Evolutionary conservation across 768 basidiomycete genomes (phyloP).

Genomic region (Lepiota subincarnata): DNA sequence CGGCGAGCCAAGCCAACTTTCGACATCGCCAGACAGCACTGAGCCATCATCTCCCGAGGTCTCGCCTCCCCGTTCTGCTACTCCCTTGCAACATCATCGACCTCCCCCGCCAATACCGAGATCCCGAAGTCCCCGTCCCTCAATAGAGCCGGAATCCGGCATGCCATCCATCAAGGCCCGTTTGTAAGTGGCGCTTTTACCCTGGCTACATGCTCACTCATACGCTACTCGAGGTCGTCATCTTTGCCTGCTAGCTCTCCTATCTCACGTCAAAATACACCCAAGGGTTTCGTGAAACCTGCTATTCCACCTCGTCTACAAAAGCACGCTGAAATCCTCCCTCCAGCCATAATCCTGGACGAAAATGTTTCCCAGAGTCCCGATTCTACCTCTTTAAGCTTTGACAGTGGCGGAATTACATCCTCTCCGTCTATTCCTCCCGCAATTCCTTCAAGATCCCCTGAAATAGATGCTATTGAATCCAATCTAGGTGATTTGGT

Average conservation of each 20-base stretch:
- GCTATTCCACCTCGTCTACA: slow-evolving; percentile 20
- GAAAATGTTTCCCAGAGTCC: slow-evolving; percentile 8
- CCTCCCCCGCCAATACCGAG: slow-evolving; percentile 1
- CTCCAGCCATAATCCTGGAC: slow-evolving; percentile 16
- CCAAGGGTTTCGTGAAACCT: slow-evolving; percentile 19
- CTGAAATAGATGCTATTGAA: not conserved
- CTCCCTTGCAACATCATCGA: slow-evolving; percentile 6
- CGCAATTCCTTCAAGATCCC: slow-evolving; percentile 19
- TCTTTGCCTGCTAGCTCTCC: not conserved
- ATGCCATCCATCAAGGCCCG: not conserved
- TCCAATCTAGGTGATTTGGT: not conserved
- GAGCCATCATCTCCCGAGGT: not conserved
- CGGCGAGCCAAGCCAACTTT: not conserved
- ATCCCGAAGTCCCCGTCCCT: slow-evolving; percentile 5
- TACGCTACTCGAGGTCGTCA: not conserved
- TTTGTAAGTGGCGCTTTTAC: not conserved
- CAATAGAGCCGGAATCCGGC: not conserved
- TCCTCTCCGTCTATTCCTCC: slow-evolving; percentile 15
- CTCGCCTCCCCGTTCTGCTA: not conserved
- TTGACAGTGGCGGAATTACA: not conserved
- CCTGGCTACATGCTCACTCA: not conserved
- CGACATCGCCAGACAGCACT: slow-evolving; percentile 1
- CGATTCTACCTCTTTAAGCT: not conserved
- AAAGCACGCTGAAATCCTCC: not conserved
- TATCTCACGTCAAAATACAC: slow-evolving; percentile 15